phyloP scores from a whole-genome alignment of 441 rosid genomes.

The Erodium chrysanthum region DNA sequence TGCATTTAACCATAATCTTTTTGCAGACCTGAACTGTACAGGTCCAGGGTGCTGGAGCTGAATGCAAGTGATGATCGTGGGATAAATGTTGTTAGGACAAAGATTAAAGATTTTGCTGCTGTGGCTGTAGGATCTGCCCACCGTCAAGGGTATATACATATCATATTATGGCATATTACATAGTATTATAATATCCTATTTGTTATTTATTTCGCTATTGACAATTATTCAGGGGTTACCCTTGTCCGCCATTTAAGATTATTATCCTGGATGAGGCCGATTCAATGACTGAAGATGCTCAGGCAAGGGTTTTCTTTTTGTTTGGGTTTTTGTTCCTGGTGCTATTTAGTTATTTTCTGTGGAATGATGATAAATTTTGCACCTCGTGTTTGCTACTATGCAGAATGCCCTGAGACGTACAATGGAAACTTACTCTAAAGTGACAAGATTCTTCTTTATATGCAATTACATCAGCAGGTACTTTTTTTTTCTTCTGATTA shows the following conservation, averaged over 20 bases:
- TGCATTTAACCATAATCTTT: constrained; percentile 4
- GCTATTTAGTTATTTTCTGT: background rate
- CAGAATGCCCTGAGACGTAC: constrained; percentile 92
- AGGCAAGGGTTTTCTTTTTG: constrained; percentile 35
- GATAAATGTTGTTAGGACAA: constrained; percentile 86
- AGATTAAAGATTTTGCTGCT: constrained; percentile 92
- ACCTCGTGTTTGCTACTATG: constrained; percentile 5
- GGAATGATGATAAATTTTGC: constrained; percentile 9
- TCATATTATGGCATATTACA: background rate
- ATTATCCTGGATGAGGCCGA: constrained; percentile 93
- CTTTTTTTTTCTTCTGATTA: background rate
- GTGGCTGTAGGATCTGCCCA: constrained; percentile 74
- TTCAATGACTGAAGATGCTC: constrained; percentile 99
- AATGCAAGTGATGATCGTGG: constrained; percentile 99
- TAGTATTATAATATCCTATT: background rate
- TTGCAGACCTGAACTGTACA: constrained; percentile 81
- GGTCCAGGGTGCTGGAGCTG: constrained; percentile 85
- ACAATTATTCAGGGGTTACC: constrained; percentile 44
- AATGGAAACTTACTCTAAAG: constrained; percentile 91
- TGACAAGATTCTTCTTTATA: constrained; percentile 86
- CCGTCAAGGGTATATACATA: constrained; percentile 47
- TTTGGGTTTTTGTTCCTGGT: background rate
- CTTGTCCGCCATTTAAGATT: constrained; percentile 86
- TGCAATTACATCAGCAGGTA: constrained; percentile 98
- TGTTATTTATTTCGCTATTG: constrained; percentile 8